Base-by-base conservation (phyloP, 225 moss, liverwort and hornwort species). In the Anthoceros angustus region DNA sequence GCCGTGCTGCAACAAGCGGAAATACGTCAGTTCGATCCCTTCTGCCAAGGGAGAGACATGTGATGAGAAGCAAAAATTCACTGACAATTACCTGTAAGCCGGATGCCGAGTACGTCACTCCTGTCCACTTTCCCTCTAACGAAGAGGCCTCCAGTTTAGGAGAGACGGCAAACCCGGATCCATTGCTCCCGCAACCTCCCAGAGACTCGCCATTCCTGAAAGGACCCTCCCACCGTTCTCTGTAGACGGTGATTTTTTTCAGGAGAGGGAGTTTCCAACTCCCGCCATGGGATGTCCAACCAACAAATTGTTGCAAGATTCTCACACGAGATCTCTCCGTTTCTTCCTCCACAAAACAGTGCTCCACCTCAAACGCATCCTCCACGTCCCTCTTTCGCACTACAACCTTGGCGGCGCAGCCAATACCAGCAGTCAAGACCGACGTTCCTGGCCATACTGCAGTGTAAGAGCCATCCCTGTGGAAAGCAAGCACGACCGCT, bases 151-250 rank as follows among this genome's bases (percentile, higher is more conserved):
- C 38, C 21, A 92, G 70, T 62, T 41, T 25, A 0, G 65, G 43
- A 20, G 82, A 72, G 8, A 68, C 76, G 10, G 98, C 83, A 67
- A 98, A 98, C 42, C 84, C 76, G 65, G 84, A 79, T 68, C 79
- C 78, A 49, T 76, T 77, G 64, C 77, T 73, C 8, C 87, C 81
- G 77, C 84, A 86, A 12, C 87, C 88, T 41, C 92, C 89, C 20
- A 98, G 84, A 42, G 89, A 87, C 68, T 90, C 87, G 41, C 90
- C 90, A 63, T 95, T 90, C n/a, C 85, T 80, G 71, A 90, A 95
- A 0, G 94, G 90, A 23, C 90, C 88, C 68, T 88, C 90, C 86
- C 85, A 90, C 60, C 78, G 72, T 71, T 98, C 98, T 20, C 83
- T 63, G 45, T 70, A 89, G 7, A 92, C 63, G 6, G 80, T 67